Conservation (phyloP, 2,329 filamentous ascomycete genomes). For the Trichophyton benhamiae region DNA sequence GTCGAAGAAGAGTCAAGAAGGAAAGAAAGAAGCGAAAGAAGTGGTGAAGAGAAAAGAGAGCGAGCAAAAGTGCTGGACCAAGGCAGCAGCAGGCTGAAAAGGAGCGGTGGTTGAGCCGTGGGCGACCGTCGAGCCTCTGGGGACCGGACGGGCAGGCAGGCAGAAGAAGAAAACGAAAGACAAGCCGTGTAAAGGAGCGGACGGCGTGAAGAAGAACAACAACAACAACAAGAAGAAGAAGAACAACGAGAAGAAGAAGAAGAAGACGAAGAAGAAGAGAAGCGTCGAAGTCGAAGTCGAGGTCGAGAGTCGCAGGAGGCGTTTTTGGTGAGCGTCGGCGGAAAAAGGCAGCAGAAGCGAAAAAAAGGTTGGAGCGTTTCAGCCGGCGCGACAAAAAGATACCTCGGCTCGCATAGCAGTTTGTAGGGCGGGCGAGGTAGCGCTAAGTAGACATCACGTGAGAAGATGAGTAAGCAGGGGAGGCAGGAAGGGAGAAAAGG, state of each 20-base stretch:
- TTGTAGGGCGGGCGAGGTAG: no score
- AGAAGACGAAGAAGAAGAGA: slow-evolving; percentile 9
- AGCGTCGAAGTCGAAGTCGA: neutral
- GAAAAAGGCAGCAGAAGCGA: neutral
- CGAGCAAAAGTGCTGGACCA: slow-evolving; percentile 12
- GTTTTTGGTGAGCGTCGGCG: neutral
- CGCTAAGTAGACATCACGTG: no score
- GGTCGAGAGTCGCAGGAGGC: no score
- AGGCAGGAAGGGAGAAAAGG: no score
- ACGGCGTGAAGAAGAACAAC: slow-evolving; percentile 29
- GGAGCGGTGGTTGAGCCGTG: neutral
- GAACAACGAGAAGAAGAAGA: slow-evolving; percentile 12
- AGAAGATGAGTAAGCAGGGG: no score
- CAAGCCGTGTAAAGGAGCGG: slow-evolving; percentile 40
- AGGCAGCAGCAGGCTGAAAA: slow-evolving; percentile 14
- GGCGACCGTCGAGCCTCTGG: slow-evolving; percentile 4
- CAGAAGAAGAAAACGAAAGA: slow-evolving; percentile 10
- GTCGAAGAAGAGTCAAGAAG: no score
- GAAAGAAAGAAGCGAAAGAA: no score
- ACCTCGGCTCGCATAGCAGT: neutral
- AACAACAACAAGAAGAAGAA: slow-evolving; percentile 18
- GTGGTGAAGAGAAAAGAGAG: neutral
- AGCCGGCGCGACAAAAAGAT: neutral
- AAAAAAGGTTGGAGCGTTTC: neutral
- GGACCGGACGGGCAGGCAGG: neutral